Evolutionary conservation across 345 rosid genomes (phyloP), one percentile per base, ranked within the genome.

Genomic region (Isatis tinctoria): DNA sequence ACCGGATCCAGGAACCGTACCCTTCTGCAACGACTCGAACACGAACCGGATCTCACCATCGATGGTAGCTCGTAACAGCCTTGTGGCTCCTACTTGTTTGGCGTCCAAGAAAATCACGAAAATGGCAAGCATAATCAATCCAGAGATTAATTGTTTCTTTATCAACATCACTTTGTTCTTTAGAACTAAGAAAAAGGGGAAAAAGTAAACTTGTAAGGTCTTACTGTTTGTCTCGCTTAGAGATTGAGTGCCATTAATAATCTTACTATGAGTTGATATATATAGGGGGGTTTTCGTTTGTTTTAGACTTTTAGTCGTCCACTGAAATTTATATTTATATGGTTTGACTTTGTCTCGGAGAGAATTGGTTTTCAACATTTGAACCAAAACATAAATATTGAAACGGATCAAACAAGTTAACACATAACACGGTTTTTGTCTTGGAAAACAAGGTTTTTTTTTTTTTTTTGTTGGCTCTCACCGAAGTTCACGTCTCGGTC

Each of bases 131-230:
- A 69, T 44, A 60, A 62, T 6, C 24, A 76, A 43, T 44, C 4
- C 65, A 43, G 69, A 2, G 7, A 69, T 69, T 53, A 63, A 66
- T 45, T 69, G 69, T 27, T 76, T 76, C 59, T 33, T 76, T 74
- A 69, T 40, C 74, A 61, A 47, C 63, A 30, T 49, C 54, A 20
- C 57, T 37, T 54, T 27, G 5, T 22, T 32, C 60, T 24, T 16
- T 51, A 35, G 40, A 14, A 26, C 22, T 40, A 22, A 0, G 0
- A 13, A 60, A 1, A 2, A 36, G 24, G n/a, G 14, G n/a, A 26
- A 14, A 13, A 52, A 24, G 27, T 54, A 20, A 10, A 24, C 35
- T 44, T 41, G 65, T 20, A 30, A 69, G 18, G 26, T 58, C 16
- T 47, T 54, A 56, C 12, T 17, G n/a, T n/a, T 44, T 45, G 57